Evolutionary conservation across 2,329 filamentous ascomycete genomes (phyloP).

Genomic region (Aspergillus fructus): DNA sequence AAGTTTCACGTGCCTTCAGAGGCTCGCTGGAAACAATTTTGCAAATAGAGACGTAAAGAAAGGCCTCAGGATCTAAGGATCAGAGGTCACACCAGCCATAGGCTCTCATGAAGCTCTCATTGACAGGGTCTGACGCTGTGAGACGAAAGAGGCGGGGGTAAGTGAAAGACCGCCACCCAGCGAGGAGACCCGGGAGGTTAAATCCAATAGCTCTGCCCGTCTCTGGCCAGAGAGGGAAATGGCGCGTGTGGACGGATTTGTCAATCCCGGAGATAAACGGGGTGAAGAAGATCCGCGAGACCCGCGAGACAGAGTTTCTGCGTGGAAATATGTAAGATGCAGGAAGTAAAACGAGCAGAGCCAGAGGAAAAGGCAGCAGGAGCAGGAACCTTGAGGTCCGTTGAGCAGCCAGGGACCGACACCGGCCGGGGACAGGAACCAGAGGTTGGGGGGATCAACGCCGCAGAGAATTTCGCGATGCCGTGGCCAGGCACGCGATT

Average conservation of each 20-base stretch:
- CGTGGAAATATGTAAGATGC: conserved; percentile 8
- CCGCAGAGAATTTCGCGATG: background rate
- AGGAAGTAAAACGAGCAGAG: background rate
- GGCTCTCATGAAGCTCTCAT: background rate
- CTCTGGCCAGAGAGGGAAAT: background rate
- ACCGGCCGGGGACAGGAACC: background rate
- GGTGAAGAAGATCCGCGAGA: background rate
- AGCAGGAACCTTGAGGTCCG: background rate
- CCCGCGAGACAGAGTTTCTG: background rate
- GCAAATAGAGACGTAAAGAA: background rate
- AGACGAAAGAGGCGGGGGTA: background rate
- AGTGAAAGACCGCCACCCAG: background rate
- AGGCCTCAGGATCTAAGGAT: background rate
- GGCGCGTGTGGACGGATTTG: background rate
- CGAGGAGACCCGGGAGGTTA: conserved; percentile 3
- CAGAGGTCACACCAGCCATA: background rate
- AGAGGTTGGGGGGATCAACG: background rate
- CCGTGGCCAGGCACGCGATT: background rate
- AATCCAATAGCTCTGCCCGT: conserved; percentile 7
- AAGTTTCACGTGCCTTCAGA: background rate
- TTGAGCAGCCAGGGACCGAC: background rate
- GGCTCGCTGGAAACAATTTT: too few relatives aligned
- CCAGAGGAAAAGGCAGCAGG: background rate
- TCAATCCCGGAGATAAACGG: background rate
- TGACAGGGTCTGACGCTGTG: conserved; percentile 2